phyloP scores from a whole-genome alignment of 2,329 filamentous ascomycete genomes.

The Tolypocladium amazonense region DNA sequence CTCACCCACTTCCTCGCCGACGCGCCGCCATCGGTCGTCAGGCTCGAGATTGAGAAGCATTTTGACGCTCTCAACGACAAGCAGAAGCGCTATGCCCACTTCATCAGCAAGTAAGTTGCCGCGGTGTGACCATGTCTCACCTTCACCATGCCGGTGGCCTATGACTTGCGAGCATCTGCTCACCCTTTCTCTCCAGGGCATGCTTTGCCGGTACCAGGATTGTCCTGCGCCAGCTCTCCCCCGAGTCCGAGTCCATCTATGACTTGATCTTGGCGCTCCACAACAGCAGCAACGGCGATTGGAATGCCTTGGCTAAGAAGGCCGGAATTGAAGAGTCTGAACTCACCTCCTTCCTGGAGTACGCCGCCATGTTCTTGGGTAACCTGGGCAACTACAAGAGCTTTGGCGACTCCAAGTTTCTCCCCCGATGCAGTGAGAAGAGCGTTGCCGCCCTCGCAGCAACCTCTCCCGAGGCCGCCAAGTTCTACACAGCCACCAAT shows the following conservation, averaged over 20 bases:
- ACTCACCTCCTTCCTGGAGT: slow-evolving; percentile 61
- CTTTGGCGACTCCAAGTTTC: slow-evolving; percentile 77
- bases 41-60: slow-evolving; percentile 83
- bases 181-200: slow-evolving; percentile 40
- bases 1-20: slow-evolving; percentile 79
- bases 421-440: slow-evolving; percentile 58
- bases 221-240: slow-evolving; percentile 70
- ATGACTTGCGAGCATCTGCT: background rate
- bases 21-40: slow-evolving; percentile 77
- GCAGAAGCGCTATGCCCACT: slow-evolving; percentile 86
- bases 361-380: slow-evolving; percentile 67
- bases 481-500: slow-evolving; percentile 55
- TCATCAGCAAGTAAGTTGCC: slow-evolving; percentile 59
- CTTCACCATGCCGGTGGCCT: background rate
- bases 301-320: slow-evolving; percentile 55
- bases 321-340: slow-evolving; percentile 54
- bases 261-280: slow-evolving; percentile 70
- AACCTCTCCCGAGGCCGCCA: slow-evolving; percentile 47
- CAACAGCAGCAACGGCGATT: slow-evolving; percentile 56
- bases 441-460: slow-evolving; percentile 55
- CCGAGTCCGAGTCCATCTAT: slow-evolving; percentile 71
- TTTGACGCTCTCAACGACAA: slow-evolving; percentile 68
- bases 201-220: slow-evolving; percentile 69
- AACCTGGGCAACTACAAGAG: slow-evolving; percentile 82
- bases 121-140: background rate